Evolutionary conservation across 2,329 filamentous ascomycete species (phyloP), one percentile per base, ranked within the genome.

Genomic region (Sporothrix phasma): DNA sequence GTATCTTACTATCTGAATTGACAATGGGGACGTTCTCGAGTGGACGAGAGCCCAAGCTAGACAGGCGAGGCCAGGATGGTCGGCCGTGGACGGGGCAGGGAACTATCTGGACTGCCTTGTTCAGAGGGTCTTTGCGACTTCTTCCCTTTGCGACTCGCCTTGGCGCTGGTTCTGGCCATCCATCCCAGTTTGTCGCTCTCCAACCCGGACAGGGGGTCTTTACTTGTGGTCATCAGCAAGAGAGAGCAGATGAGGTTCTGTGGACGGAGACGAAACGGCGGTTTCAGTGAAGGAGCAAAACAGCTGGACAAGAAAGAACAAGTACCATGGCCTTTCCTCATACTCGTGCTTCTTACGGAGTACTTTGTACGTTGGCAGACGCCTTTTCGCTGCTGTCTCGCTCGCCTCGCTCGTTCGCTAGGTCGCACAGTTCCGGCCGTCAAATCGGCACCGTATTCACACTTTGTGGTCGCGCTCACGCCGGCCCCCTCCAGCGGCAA

Each of bases 401-500:
- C 26, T 29, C 61, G n/a, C n/a, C 47, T 54, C 17, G 37, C 39
- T 45, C 47, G 49, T 63, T 56, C 13, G 39, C 49, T 22, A 31
- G 43, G 49, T 46, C 39, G 61, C 61, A 63, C 61, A 63, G 61
- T 63, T 63, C 49, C 26, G 56, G 61, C 39, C 61, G 63, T 61
- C 56, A 56, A 64, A 64, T 64, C 56, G 56, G 63, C 47, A 59
- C 63, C 59, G 63, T 63, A 63, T 37, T 19, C 47, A 39, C 29
- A 26, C 60, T 51, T 39, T 11, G 15, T 24, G 37, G 34, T 43
- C 39, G 39, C 39, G 61, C 61, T 49, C 61, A 56, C 46, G 49
- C 61, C 61, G 61, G 37, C 19, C 29, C 37, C 54, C 19, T 43
- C 61, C 61, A 63, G 61, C 49, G 49, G 61, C 61, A 63, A 56